These are phyloP conservation scores for Podaxis carcinomalis DNA, from an alignment of 768 basidiomycete genomes.

Conservation along the genomic window DNA sequence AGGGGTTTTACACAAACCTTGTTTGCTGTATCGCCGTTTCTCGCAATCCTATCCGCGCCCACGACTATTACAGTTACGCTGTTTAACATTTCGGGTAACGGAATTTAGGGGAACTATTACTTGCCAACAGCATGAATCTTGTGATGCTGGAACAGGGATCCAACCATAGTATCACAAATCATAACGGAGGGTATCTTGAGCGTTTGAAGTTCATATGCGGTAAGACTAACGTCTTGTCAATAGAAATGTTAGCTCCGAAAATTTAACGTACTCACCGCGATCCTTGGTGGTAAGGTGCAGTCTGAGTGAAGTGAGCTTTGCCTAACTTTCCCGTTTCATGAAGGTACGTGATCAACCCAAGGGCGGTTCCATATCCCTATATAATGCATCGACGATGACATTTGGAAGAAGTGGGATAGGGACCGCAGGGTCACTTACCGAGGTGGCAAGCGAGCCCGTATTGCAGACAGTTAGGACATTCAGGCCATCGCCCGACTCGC, in stretches of 20 bases:
- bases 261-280: constrained; percentile 47
- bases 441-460: constrained; percentile 94
- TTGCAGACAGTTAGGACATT: constrained; percentile 95
- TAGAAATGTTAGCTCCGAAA: neutral
- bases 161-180: constrained; percentile 98
- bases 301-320: constrained; percentile 90
- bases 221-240: constrained; percentile 49
- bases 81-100: neutral
- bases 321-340: constrained; percentile 73
- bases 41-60: constrained; percentile 85
- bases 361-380: constrained; percentile 92
- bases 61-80: constrained; percentile 44
- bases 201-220: constrained; percentile 83
- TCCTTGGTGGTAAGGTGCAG: constrained; percentile 92
- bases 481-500: constrained; percentile 40
- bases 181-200: constrained; percentile 84
- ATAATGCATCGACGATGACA: neutral
- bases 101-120: constrained; percentile 16
- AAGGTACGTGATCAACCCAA: constrained; percentile 90
- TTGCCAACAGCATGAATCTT: constrained; percentile 77
- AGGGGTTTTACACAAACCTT: constrained; percentile 41
- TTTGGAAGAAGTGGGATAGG: neutral
- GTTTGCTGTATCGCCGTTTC: constrained; percentile 96
- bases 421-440: constrained; percentile 43
- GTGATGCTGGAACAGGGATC: constrained; percentile 87